Evolutionary conservation across 179 eudicot species (phyloP).

Genomic region (Spinacia oleracea): DNA sequence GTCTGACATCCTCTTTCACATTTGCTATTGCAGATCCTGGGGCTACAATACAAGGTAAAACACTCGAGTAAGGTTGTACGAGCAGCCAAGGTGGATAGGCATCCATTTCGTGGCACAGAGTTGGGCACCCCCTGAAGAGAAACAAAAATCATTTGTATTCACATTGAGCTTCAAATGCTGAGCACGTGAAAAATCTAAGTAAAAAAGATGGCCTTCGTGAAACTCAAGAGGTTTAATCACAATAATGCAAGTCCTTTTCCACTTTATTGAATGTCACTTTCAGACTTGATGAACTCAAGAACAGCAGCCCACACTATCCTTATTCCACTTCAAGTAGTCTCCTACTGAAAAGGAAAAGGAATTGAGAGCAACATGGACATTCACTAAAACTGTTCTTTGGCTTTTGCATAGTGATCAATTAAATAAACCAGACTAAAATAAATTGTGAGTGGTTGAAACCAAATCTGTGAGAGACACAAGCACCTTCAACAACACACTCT

Average conservation of each 20-base stretch:
- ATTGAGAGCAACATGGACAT: neutral
- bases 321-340: neutral
- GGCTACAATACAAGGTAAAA: constrained; percentile 68
- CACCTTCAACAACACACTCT: neutral
- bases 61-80: constrained; percentile 70
- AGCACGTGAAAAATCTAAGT: neutral
- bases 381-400: neutral
- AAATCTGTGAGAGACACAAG: too few relatives aligned
- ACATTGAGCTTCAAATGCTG: constrained; percentile 8
- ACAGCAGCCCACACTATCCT: neutral
- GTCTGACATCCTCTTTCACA: constrained; percentile 59
- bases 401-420: neutral
- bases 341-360: neutral
- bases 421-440: neutral
- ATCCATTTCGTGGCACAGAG: constrained; percentile 63
- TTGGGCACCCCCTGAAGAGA: constrained; percentile 69
- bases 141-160: neutral
- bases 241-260: neutral
- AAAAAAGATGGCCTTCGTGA: neutral
- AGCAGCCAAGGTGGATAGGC: constrained; percentile 85
- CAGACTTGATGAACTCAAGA: neutral
- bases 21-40: constrained; percentile 76
- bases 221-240: neutral
- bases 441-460: too few relatives aligned
- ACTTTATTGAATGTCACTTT: neutral